phyloP scores from a whole-genome alignment of 805 yeast species.

The Cyberlindnera petersonii region DNA sequence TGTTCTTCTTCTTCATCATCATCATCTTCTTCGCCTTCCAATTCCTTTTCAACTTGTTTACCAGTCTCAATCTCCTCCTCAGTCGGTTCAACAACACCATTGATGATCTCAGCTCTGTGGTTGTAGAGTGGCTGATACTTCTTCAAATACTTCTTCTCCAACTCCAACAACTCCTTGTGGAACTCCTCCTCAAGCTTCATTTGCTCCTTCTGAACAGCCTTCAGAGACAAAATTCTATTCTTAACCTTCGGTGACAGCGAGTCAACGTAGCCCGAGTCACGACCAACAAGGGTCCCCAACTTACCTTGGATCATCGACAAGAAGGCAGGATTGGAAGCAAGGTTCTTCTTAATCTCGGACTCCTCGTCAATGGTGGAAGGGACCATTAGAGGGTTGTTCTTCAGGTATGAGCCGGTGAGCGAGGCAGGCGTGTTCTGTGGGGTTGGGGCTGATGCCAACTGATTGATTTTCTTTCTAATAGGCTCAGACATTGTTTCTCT shows the following conservation, averaged over 20 bases:
- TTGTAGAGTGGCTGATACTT: slow-evolving; percentile 74
- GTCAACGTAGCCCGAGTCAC: slow-evolving; percentile 81
- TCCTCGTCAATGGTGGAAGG: slow-evolving; percentile 70
- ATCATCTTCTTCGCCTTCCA: slow-evolving; percentile 40
- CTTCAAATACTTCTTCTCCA: slow-evolving; percentile 74
- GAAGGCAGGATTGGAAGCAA: slow-evolving; percentile 77
- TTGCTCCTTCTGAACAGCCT: slow-evolving; percentile 74
- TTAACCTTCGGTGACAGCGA: slow-evolving; percentile 68
- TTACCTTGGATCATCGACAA: slow-evolving; percentile 87
- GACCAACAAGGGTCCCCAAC: slow-evolving; percentile 78
- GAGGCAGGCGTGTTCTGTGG: slow-evolving; percentile 98
- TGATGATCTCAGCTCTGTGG: slow-evolving; percentile 66
- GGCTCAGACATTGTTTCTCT: slow-evolving; percentile 74
- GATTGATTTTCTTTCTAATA: slow-evolving; percentile 69
- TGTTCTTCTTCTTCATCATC: slow-evolving; percentile 37
- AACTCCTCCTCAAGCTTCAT: slow-evolving; percentile 84
- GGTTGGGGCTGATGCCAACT: slow-evolving; percentile 90
- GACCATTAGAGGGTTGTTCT: slow-evolving; percentile 48
- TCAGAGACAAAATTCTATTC: slow-evolving; percentile 75
- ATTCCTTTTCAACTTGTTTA: slow-evolving; percentile 59
- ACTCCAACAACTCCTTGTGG: slow-evolving; percentile 80
- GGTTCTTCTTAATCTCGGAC: slow-evolving; percentile 35
- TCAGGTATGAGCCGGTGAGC: slow-evolving; percentile 68
- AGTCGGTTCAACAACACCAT: slow-evolving; percentile 74
- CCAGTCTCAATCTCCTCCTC: slow-evolving; percentile 77